Evolutionary conservation across 1,139 yeast genomes (phyloP), one percentile per base, ranked within the genome.

Genomic region (Hanseniaspora sp.): DNA sequence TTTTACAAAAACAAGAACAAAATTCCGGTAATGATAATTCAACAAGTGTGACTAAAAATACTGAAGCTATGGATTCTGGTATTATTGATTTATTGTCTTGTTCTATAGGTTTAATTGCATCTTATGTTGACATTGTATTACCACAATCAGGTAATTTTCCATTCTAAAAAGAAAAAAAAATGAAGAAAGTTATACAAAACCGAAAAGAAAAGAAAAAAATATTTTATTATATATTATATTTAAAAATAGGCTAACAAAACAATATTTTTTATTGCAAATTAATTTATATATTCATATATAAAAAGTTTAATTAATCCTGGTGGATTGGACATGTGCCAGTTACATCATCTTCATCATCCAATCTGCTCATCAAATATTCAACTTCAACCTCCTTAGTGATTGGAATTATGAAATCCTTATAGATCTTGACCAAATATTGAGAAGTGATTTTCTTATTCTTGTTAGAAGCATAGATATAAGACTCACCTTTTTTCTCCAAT

Each of bases 341-440:
- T 2, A 51, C 44, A 31, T 54, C 56, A 18, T 40, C 49, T 15
- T 76, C 78, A 60, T 79, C 86, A 62, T 86, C 95, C 55, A 90
- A 71, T 67, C 98, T 76, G 64, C 95, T 76, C 64, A 92, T 71
- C 56, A 92, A 73, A 65, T 92, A 92, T 58, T 90, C 96, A 15
- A 92, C 85, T 69, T 92, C 98, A 15, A 92, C 97, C 66, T 84
- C 85, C 69, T 90, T 92, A 7, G 98, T 92, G 66, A 92, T 73
- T 9, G 97, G 97, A 61, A 92, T 92, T 46, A 92, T 85, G 72
- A 82, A 83, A 54, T 87, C 87, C 67, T 83, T 82, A 72, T 92
- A 92, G 59, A 92, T 82, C 57, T 77, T 74, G 18, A 92, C 95
- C 58, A 92, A 79, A 23, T 80, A 77, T 59, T 85, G 87, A 0